Base-by-base conservation (phyloP, 73 alveolate genomes). In the Symbiodinium pilosum region DNA sequence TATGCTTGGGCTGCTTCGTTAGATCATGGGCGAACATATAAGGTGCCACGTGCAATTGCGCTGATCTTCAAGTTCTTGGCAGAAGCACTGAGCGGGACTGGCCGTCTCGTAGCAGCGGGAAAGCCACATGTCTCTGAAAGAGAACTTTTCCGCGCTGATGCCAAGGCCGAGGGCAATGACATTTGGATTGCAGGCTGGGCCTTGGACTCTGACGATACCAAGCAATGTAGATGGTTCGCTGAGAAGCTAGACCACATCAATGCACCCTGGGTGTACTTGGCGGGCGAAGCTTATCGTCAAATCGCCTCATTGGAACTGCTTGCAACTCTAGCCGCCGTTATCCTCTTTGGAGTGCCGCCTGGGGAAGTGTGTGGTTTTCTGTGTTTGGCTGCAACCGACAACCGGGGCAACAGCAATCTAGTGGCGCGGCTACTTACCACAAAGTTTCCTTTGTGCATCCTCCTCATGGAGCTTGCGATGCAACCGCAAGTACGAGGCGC, bases 341-440 rank as follows among this genome's bases (percentile, higher is more conserved):
- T 47, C 4, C 30, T 52, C 14, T 86, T 86, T 71, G 68, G 83
- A 26, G 43, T 26, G 54, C 34, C 32, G 44, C 39, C 93, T 32
- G 83, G 83, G 34, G 34, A 44, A 36, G 1, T 6, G 18, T 56
- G 38, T 5, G n/a, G 38, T 26, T 44, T 34, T 18, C 1, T 30
- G 51, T 8, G 44, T 20, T 86, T 83, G 20, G 93, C 93, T 1
- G 93, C 83, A 0, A 86, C 93, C n/a, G 93, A 86, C 93, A 86
- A 86, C 30, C 20, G 38, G 1, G 93, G 93, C 7, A 86, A 86
- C 54, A 26, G 83, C 54, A 42, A 44, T 24, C 36, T 44, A 41
- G 93, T 51, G 32, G 40, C 83, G 21, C n/a, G 81, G 21, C 41
- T 86, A 34, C 54, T 86, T 8, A 86, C 93, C 9, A 86, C 93